These are phyloP conservation scores for Durio zibethinus DNA, from an alignment of 345 rosid species.

Conservation along the genomic window DNA sequence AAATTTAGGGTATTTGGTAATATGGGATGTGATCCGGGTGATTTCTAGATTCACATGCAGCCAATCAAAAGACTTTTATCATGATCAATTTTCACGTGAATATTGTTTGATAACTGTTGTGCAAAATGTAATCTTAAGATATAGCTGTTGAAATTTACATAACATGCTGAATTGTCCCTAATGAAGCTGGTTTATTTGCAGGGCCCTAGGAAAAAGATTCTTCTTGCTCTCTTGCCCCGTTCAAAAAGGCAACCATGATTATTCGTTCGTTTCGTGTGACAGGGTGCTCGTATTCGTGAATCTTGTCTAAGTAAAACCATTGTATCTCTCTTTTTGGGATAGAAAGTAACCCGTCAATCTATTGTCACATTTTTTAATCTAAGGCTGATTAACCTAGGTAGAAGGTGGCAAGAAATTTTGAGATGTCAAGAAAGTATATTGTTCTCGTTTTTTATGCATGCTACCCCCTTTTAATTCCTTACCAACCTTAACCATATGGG, in stretches of 20 bases:
- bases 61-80: neutral
- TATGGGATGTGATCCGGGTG: neutral
- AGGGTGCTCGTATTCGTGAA: neutral
- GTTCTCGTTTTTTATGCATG: neutral
- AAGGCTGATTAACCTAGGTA: neutral
- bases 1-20: neutral
- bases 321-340: neutral
- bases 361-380: neutral
- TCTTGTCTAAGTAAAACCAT: neutral
- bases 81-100: neutral
- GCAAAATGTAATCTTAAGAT: neutral
- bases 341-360: neutral
- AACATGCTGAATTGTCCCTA: neutral
- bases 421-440: neutral
- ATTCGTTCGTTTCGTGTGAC: neutral
- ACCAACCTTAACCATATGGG: neutral
- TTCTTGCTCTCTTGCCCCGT: constrained; percentile 61
- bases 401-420: constrained; percentile 1
- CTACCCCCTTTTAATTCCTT: neutral
- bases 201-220: constrained; percentile 97
- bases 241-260: constrained; percentile 39
- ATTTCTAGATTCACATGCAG: neutral
- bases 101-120: neutral
- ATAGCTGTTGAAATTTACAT: neutral
- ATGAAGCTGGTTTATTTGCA: constrained; percentile 33